Percentiles rank a stretch among this genome's conserved stretches.
phyloP scores from a whole-genome alignment of 805 yeast genomes.

The Sugiyamaella americana region DNA sequence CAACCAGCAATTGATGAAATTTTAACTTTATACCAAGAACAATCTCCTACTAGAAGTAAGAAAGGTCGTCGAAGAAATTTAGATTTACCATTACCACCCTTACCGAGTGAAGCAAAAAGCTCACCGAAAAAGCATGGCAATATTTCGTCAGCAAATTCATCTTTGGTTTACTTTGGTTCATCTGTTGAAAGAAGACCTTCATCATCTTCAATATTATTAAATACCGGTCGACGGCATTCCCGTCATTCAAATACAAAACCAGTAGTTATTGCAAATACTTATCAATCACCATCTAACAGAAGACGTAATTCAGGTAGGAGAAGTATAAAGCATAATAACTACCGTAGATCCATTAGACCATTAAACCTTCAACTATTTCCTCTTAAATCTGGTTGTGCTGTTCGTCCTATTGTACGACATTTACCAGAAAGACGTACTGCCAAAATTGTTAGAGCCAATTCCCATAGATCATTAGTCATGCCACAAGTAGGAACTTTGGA shows the following conservation, averaged over 20 bases:
- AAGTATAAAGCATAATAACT: background rate
- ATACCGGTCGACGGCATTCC: no score
- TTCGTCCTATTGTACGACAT: background rate
- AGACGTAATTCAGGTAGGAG: background rate
- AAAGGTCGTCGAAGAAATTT: background rate
- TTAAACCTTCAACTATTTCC: background rate
- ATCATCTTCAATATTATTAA: background rate
- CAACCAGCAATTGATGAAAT: no score
- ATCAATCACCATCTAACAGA: background rate
- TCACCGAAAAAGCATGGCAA: background rate
- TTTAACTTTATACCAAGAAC: no score
- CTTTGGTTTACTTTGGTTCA: background rate
- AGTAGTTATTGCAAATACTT: background rate
- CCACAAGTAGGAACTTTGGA: slow-evolving; percentile 2
- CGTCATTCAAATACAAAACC: no score
- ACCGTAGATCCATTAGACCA: background rate
- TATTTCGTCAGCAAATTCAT: background rate
- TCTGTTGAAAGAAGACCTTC: background rate
- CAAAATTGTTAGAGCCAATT: background rate
- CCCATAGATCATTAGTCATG: background rate
- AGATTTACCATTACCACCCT: background rate
- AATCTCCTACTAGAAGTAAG: no score
- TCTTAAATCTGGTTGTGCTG: background rate
- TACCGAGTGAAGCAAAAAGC: background rate
- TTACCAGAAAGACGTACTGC: background rate